phyloP scores from a whole-genome alignment of 2,329 filamentous ascomycete genomes.

The Xylaria sp. region DNA sequence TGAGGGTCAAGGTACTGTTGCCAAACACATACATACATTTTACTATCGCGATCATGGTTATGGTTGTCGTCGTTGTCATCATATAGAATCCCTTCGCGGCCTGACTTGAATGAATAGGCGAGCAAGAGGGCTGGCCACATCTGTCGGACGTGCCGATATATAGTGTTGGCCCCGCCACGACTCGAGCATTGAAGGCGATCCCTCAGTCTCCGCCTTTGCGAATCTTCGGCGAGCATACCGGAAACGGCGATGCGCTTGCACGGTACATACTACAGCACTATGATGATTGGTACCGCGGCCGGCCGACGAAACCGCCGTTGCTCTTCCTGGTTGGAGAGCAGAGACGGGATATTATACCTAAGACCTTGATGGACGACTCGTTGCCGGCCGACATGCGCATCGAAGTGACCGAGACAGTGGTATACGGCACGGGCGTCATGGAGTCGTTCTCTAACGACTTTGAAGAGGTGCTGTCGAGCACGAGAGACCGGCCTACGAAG shows the following conservation, averaged over 20 bases:
- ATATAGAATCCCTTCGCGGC: slow-evolving; percentile 36
- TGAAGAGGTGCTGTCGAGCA: slow-evolving; percentile 58
- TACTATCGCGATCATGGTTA: background rate
- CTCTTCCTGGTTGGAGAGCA: slow-evolving; percentile 93
- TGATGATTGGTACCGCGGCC: slow-evolving; percentile 60
- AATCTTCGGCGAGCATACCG: slow-evolving; percentile 82
- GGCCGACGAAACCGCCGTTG: slow-evolving; percentile 67
- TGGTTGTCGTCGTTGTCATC: background rate
- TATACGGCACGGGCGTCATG: slow-evolving; percentile 90
- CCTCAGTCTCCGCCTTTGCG: slow-evolving; percentile 62
- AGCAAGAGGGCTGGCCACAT: slow-evolving; percentile 59
- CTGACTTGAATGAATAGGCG: slow-evolving; percentile 45
- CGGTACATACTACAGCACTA: slow-evolving; percentile 84
- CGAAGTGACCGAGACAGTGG: slow-evolving; percentile 78
- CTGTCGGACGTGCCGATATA: slow-evolving; percentile 73
- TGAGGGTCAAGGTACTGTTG: slow-evolving; percentile 57
- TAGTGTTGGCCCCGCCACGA: slow-evolving; percentile 83
- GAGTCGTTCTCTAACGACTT: slow-evolving; percentile 80
- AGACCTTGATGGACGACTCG: slow-evolving; percentile 71
- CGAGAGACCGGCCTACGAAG: slow-evolving; percentile 56
- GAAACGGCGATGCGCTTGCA: slow-evolving; percentile 84
- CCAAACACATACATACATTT: slow-evolving; percentile 13
- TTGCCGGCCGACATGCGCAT: slow-evolving; percentile 66
- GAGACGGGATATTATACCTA: slow-evolving; percentile 88
- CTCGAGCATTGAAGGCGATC: slow-evolving; percentile 74